Evolutionary conservation across 768 basidiomycete species (phyloP).

Genomic region (Gymnopilus junonius): DNA sequence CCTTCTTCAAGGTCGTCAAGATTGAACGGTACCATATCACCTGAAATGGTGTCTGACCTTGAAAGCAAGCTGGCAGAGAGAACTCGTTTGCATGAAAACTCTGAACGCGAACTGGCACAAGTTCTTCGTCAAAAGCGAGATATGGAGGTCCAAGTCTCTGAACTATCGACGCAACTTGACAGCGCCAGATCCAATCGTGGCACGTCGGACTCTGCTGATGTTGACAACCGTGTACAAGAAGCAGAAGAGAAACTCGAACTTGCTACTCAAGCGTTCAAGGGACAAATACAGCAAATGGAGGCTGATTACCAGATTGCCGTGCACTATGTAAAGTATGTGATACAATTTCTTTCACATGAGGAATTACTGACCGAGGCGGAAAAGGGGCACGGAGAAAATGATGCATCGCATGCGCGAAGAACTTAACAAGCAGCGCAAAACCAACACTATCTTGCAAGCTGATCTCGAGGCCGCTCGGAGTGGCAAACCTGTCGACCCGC

Average conservation of each 20-base stretch:
- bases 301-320: constrained; percentile 96
- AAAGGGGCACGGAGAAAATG: constrained; percentile 96
- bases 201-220: constrained; percentile 41
- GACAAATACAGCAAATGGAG: constrained; percentile 87
- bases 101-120: constrained; percentile 76
- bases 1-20: constrained; percentile 48
- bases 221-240: constrained; percentile 53
- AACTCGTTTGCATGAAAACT: constrained; percentile 69
- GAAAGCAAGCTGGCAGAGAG: constrained; percentile 80
- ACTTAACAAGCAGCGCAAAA: constrained; percentile 84
- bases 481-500: constrained; percentile 54
- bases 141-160: constrained; percentile 69
- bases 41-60: constrained; percentile 64
- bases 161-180: constrained; percentile 70
- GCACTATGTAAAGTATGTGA: constrained; percentile 91
- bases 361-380: constrained; percentile 12
- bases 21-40: constrained; percentile 41
- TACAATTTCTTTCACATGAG: constrained; percentile 11
- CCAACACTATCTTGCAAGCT: constrained; percentile 80
- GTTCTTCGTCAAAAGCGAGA: constrained; percentile 71
- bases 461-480: constrained; percentile 78
- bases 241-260: constrained; percentile 82
- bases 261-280: constrained; percentile 77
- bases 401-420: constrained; percentile 97
- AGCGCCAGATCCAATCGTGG: constrained; percentile 62